Conservation (phyloP, 495 filamentous ascomycete genomes). For the Hypoxylon rickii region DNA sequence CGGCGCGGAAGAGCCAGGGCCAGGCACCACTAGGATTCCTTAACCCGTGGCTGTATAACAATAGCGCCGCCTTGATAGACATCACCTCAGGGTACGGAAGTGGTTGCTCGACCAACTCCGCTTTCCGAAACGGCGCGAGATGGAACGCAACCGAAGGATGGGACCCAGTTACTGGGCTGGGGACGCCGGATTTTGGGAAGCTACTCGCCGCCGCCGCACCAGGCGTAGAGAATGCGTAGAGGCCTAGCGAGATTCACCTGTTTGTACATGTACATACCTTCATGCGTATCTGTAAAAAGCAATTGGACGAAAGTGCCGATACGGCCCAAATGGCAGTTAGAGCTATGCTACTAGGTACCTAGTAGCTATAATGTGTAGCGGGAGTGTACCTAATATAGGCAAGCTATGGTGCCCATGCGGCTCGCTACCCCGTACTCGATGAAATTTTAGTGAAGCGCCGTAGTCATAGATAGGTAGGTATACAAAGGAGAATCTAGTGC, state of each 20-base stretch:
- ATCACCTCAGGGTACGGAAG: constrained; percentile 62
- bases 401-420: too few species aligned
- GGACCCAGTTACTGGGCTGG: constrained; percentile 47
- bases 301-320: too few species aligned
- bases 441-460: too few species aligned
- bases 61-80: constrained; percentile 65
- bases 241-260: too few species aligned
- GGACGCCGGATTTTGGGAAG: constrained; percentile 38
- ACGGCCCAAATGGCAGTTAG: too few species aligned
- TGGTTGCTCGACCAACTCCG: constrained; percentile 57
- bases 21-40: constrained; percentile 65
- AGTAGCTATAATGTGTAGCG: too few species aligned
- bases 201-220: constrained; percentile 39
- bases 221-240: constrained; percentile 38
- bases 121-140: constrained; percentile 51
- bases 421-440: too few species aligned
- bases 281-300: too few species aligned
- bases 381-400: too few species aligned
- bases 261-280: not conserved
- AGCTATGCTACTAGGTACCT: too few species aligned
- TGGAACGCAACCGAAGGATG: constrained; percentile 46
- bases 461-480: too few species aligned
- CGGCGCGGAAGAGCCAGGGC: constrained; percentile 57
- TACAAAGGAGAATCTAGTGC: too few species aligned
- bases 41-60: constrained; percentile 65